Base-by-base conservation (phyloP, 2,329 filamentous ascomycete species). In the Arachnopeziza araneosa region DNA sequence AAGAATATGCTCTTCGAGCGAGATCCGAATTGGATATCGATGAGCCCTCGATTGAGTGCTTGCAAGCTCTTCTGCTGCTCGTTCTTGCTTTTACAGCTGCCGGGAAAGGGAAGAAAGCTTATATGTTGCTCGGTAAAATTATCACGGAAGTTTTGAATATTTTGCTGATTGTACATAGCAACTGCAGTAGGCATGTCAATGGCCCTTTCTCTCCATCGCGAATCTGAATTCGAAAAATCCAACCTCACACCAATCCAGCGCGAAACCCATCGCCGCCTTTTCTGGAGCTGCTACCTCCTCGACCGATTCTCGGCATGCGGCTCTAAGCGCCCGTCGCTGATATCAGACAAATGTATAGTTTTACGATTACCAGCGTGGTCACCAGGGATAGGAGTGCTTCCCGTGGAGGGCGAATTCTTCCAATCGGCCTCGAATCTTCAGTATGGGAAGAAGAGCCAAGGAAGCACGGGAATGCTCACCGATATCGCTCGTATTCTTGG, bases 261-360 rank as follows among this genome's bases (percentile, higher is more conserved):
- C 59, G 91, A 96, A 75, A 86, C 87, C 69, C 82, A 89, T 52
- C 80, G 91, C 58, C 83, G 89, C n/a, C 77, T 96, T 1, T 96
- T 96, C 73, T 96, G 91, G 91, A 87, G 89, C 1, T 93, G 90
- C 71, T 96, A 95, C 68, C 77, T 96, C 24, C 86, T 96, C 73
- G 91, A 96, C 70, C 83, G 89, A n/a, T 95, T 93, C 67, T 82
- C 87, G 66, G 84, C 89, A 1, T 91, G 89, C 65, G 91, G 91
- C 19, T 93, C 91, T 2, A 91, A 89, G 68, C 81, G 91, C 10
- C 90, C 91, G 0, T 90, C 89, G n/a, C 77, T 96, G 8, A 87
- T 95, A 24, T 82, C 84, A 24, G 91, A 96, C 73, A 86, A 90
- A 69, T 87, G 85, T 1, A 88, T 96, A 61, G 76, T 89, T 19